Evolutionary conservation across 1,284 basidiomycete genomes (phyloP).

Genomic region (Veloporphyrellus conicus): DNA sequence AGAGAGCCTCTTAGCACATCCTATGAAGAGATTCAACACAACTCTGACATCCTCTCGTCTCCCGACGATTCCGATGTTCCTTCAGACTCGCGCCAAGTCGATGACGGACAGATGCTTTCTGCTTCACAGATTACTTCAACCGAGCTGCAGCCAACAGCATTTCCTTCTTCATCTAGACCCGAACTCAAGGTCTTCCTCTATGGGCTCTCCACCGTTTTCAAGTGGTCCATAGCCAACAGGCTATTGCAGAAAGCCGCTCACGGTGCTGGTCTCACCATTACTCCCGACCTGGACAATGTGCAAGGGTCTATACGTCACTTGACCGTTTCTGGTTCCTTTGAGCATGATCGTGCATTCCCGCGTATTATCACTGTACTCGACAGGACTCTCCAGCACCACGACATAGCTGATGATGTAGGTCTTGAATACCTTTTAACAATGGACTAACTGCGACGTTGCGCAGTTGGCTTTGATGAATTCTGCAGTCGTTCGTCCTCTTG

Average conservation of each 20-base stretch:
- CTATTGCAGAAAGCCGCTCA: conserved; percentile 45
- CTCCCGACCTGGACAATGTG: conserved; percentile 17
- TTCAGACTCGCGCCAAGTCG: conserved; percentile 12
- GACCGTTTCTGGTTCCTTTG: conserved; percentile 23
- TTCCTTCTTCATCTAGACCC: conserved; percentile 26
- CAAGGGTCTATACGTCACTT: conserved; percentile 23
- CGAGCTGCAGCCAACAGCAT: conserved; percentile 32
- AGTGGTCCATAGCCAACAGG: conserved; percentile 54
- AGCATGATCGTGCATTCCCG: conserved; percentile 24
- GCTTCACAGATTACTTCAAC: conserved; percentile 12
- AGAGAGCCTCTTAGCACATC: conserved; percentile 35
- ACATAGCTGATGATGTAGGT: conserved; percentile 45
- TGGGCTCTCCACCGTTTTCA: conserved; percentile 51
- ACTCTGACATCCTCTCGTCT: conserved; percentile 12
- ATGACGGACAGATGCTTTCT: conserved; percentile 28
- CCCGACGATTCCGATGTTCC: conserved; percentile 17
- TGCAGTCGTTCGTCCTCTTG: conserved; percentile 52
- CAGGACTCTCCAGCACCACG: conserved; percentile 40
- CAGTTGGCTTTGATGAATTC: conserved; percentile 41
- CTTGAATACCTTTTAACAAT: conserved; percentile 26
- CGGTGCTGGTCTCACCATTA: conserved; percentile 28
- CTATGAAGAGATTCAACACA: conserved; percentile 26
- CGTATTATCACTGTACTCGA: conserved; percentile 50
- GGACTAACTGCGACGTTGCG: conserved; percentile 42
- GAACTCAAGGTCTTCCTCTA: conserved; percentile 61